Conservation (phyloP, 1,139 yeast species). For the Candida smagusa region DNA sequence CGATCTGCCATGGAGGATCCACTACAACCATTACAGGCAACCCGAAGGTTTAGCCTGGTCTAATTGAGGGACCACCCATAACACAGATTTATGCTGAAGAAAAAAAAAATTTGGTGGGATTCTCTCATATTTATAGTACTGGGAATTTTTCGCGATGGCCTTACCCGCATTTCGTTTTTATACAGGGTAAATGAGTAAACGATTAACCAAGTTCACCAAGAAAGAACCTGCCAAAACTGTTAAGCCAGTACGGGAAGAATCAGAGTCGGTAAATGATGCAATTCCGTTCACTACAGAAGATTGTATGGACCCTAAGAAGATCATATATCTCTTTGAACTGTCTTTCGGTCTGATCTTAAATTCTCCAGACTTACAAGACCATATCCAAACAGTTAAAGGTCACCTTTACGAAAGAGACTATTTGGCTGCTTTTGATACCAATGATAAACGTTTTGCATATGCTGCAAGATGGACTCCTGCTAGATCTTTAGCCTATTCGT, state of each 20-base stretch:
- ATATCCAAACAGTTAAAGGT: conserved; percentile 68
- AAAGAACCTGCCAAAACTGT: conserved; percentile 1
- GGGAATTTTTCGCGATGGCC: conserved; percentile 7
- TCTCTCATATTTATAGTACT: conserved; percentile 8
- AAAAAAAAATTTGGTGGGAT: conserved; percentile 10
- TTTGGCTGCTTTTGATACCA: conserved; percentile 60
- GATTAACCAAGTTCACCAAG: conserved; percentile 17
- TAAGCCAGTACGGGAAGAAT: conserved; percentile 1
- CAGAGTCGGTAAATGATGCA: conserved; percentile 16
- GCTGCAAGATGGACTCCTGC: conserved; percentile 86
- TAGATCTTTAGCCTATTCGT: conserved; percentile 68
- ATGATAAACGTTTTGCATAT: conserved; percentile 69
- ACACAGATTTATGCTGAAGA: conserved; percentile 48
- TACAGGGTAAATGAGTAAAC: conserved; percentile 17
- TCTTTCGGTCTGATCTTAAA: conserved; percentile 46
- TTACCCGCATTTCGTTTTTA: conserved; percentile 17
- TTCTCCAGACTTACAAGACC: conserved; percentile 37
- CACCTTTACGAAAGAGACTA: conserved; percentile 70
- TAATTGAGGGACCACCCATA: conserved; percentile 38
- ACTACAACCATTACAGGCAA: conserved; percentile 31
- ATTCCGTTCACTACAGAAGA: conserved; percentile 32
- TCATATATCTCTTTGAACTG: conserved; percentile 47
- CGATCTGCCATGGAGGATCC: conserved; percentile 54
- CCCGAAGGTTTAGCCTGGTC: conserved; percentile 29
- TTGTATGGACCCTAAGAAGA: conserved; percentile 33